Conservation (phyloP, 805 yeast species). For the Saturnispora galanensis region DNA sequence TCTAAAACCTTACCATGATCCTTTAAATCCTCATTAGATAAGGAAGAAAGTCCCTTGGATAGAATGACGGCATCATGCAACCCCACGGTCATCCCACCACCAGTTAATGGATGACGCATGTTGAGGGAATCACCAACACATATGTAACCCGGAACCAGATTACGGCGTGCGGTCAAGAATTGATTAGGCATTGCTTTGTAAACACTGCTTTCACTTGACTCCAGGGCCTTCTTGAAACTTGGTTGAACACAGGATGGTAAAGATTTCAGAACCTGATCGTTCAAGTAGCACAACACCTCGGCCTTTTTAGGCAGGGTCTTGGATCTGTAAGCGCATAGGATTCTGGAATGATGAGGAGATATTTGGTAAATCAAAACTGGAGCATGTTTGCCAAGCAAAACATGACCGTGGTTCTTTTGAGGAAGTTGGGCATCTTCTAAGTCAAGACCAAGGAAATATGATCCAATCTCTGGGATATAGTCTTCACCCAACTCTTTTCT, state of each 20-base stretch:
- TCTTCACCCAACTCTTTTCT: constrained; percentile 60
- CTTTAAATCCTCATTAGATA: constrained; percentile 41
- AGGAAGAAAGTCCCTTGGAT: constrained; percentile 50
- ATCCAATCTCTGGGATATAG: constrained; percentile 58
- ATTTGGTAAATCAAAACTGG: constrained; percentile 88
- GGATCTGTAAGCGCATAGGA: constrained; percentile 78
- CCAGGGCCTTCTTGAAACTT: constrained; percentile 57
- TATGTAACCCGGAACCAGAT: constrained; percentile 64
- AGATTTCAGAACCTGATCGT: constrained; percentile 48
- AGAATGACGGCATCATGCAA: constrained; percentile 72
- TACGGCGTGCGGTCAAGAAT: constrained; percentile 68
- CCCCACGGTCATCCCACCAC: constrained; percentile 99
- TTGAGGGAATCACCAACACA: constrained; percentile 89
- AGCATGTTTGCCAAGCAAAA: constrained; percentile 73
- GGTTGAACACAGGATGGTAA: constrained; percentile 60
- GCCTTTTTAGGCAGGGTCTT: constrained; percentile 58
- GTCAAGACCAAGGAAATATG: constrained; percentile 81
- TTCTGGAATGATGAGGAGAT: constrained; percentile 72
- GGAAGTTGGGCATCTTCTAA: constrained; percentile 71
- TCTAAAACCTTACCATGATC: constrained; percentile 49
- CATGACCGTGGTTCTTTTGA: constrained; percentile 74
- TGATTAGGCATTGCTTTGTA: constrained; percentile 91
- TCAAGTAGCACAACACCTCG: constrained; percentile 49
- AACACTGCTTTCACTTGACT: constrained; percentile 32
- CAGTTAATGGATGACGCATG: constrained; percentile 97